phyloP scores from a whole-genome alignment of 306 rosid species.

The Corylus americana region DNA sequence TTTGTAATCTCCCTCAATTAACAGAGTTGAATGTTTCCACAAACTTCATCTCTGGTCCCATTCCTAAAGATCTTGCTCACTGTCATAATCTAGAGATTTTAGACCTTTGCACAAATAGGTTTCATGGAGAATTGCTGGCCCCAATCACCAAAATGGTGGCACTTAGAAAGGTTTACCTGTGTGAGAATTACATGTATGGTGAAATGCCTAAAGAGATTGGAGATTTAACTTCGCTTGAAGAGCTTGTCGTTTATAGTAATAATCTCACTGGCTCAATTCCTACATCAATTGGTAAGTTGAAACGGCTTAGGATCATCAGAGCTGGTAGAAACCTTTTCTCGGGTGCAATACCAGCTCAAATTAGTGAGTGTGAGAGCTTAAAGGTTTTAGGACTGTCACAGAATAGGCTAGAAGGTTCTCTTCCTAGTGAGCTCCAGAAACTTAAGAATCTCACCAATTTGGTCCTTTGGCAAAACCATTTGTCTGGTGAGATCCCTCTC shows the following conservation, averaged over 20 bases:
- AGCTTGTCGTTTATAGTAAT: slow-evolving; percentile 67
- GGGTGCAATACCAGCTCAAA: slow-evolving; percentile 54
- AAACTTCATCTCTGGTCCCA: slow-evolving; percentile 60
- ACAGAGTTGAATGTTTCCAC: slow-evolving; percentile 58
- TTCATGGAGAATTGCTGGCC: slow-evolving; percentile 50
- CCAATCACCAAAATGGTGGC: slow-evolving; percentile 45
- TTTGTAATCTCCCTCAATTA: slow-evolving; percentile 55
- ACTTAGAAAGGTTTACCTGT: slow-evolving; percentile 60
- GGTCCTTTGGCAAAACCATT: slow-evolving; percentile 64
- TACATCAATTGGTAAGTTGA: slow-evolving; percentile 50
- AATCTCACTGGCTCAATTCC: slow-evolving; percentile 72
- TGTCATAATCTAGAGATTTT: slow-evolving; percentile 58
- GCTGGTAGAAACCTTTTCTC: slow-evolving; percentile 63
- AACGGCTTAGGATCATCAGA: slow-evolving; percentile 58
- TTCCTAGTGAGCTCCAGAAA: slow-evolving; percentile 60
- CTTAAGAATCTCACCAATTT: slow-evolving; percentile 64
- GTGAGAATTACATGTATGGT: slow-evolving; percentile 69
- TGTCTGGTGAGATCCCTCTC: slow-evolving; percentile 65
- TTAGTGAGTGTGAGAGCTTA: slow-evolving; percentile 62
- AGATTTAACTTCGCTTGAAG: slow-evolving; percentile 55
- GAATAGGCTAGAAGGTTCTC: slow-evolving; percentile 61
- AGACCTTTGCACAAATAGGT: slow-evolving; percentile 81
- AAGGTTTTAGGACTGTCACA: slow-evolving; percentile 69
- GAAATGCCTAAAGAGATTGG: slow-evolving; percentile 56
- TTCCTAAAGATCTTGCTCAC: slow-evolving; percentile 46